Evolutionary conservation across 1,284 basidiomycete species (phyloP).

Genomic region (Puccinia sorghi): DNA sequence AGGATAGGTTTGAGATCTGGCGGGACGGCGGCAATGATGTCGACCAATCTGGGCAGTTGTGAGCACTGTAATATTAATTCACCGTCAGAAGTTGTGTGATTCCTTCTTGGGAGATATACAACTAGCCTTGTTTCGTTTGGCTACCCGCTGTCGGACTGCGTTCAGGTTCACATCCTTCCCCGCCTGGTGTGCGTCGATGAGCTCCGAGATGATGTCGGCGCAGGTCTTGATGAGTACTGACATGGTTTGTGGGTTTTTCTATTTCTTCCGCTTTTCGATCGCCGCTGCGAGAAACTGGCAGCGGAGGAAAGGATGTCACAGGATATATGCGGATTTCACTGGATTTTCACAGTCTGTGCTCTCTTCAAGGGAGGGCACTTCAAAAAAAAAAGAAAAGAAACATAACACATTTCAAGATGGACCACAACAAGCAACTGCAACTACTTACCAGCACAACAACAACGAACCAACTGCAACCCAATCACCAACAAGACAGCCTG

Average conservation of each 20-base stretch:
- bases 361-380: too few relatives aligned
- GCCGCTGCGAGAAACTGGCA: neutral
- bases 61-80: slow-evolving; percentile 3
- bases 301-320: neutral
- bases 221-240: slow-evolving; percentile 88
- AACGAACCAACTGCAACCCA: neutral
- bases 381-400: too few relatives aligned
- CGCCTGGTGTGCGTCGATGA: slow-evolving; percentile 84
- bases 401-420: too few relatives aligned
- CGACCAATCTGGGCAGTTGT: slow-evolving; percentile 78
- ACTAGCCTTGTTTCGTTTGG: slow-evolving; percentile 82
- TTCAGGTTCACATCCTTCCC: slow-evolving; percentile 73
- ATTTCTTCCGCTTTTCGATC: neutral
- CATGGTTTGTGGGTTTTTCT: slow-evolving; percentile 61
- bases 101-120: too few relatives aligned
- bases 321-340: neutral
- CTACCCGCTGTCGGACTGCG: slow-evolving; percentile 78
- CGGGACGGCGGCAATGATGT: slow-evolving; percentile 97
- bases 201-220: slow-evolving; percentile 88
- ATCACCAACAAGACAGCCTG: neutral
- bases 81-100: too few relatives aligned
- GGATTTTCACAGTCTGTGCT: neutral
- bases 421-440: neutral
- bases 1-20: slow-evolving; percentile 93
- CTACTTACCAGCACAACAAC: neutral